Evolutionary conservation across 257 asterid species (phyloP).

Genomic region (Vinca minor): DNA sequence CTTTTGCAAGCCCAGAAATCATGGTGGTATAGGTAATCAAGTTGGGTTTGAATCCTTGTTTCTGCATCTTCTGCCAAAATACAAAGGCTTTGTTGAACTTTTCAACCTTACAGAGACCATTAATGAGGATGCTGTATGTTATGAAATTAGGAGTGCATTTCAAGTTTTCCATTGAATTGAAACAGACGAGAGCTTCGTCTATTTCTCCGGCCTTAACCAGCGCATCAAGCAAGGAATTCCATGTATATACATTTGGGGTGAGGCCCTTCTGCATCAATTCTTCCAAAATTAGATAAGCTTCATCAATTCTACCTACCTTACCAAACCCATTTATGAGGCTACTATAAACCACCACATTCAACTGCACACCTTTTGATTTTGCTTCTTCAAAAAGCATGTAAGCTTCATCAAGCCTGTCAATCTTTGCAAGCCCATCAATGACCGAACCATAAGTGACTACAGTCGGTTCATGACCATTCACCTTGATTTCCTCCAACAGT

Average conservation of each 20-base stretch:
- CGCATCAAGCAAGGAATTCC: conserved; percentile 97
- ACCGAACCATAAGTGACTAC: conserved; percentile 90
- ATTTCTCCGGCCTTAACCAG: conserved; percentile 87
- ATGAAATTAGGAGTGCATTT: conserved; percentile 55
- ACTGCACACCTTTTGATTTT: conserved; percentile 55
- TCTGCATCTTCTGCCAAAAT: conserved; percentile 98
- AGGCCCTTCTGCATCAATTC: conserved; percentile 82
- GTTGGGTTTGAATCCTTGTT: conserved; percentile 74
- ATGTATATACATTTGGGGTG: conserved; percentile 68
- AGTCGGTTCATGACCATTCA: conserved; percentile 66
- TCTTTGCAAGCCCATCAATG: conserved; percentile 93
- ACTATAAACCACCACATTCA: conserved; percentile 70
- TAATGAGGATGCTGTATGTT: conserved; percentile 69
- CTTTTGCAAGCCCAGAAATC: conserved; percentile 94
- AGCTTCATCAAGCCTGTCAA: conserved; percentile 93
- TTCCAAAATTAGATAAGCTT: conserved; percentile 86
- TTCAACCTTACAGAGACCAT: conserved; percentile 73
- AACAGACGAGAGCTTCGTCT: conserved; percentile 88
- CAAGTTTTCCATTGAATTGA: conserved; percentile 82
- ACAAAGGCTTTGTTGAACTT: conserved; percentile 95
- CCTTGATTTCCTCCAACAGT: conserved; percentile 89
- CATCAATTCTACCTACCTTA: conserved; percentile 91
- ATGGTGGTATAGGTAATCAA: conserved; percentile 62
- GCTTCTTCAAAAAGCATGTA: conserved; percentile 99
- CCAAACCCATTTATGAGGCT: conserved; percentile 93